Evolutionary conservation across 2,329 filamentous ascomycete genomes (phyloP), one percentile per base, ranked within the genome.

Genomic region (Beauveria sp.): DNA sequence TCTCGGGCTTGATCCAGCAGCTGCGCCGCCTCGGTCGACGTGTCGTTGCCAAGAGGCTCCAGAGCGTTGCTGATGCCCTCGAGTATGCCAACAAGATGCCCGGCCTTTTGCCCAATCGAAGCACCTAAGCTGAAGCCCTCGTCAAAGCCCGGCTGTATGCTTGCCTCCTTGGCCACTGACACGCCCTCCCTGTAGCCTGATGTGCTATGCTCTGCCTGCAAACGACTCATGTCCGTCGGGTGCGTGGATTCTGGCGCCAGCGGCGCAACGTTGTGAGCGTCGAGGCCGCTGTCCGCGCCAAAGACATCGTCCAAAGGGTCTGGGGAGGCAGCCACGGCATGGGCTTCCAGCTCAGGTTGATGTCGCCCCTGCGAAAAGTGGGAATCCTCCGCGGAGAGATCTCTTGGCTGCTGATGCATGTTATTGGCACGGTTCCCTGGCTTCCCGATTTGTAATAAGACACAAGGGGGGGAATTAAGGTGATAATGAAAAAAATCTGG

Each of bases 161-260:
- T 88, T 53, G 81, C 76, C 28, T 84, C 83, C 72, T 98, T 98
- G 38, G 89, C 89, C 3, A 78, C 78, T 0, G 88, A 82, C 58
- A 98, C 83, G 50, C 93, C 95, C 69, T 97, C 93, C 93, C 93
- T 88, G 75, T 98, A 98, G 22, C 95, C 95, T 45, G 90, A 87
- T 8, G 90, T 97, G 58, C 86, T 83, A 72, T 96, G 91, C 60
- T 89, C 86, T 47, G 85, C 82, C 68, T 89, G 86, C 18, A 96
- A 81, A 26, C 89, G 86, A 22, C 83, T 85, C 56, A 95, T 82
- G 67, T 96, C 92, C 70, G 78, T 83, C 38, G 77, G 78, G 59
- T 84, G 78, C 57, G 65, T 46, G n/a, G 63, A 50, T 47, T 62
- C 53, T 30, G 64, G 62, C 6, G 52, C 62, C 30, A 63, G 61